Evolutionary conservation across 495 filamentous ascomycete genomes (phyloP).

Genomic region (Podospora australis): DNA sequence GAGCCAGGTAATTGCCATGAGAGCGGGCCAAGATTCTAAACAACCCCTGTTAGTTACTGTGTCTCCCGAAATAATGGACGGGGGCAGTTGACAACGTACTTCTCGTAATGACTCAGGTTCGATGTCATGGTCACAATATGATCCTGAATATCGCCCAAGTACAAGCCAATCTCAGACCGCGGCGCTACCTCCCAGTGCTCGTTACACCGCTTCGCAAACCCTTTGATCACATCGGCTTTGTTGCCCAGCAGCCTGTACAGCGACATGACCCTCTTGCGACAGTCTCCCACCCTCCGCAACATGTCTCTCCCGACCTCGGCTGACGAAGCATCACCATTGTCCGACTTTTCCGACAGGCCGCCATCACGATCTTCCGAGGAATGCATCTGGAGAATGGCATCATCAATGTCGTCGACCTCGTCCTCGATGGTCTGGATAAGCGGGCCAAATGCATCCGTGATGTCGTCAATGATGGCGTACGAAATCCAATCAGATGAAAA

Average conservation of each 20-base stretch:
- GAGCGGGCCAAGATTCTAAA: slow-evolving; percentile 79
- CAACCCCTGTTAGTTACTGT: slow-evolving; percentile 6
- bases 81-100: slow-evolving; percentile 47
- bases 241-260: slow-evolving; percentile 89
- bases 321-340: slow-evolving; percentile 33
- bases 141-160: slow-evolving; percentile 96
- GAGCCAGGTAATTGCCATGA: slow-evolving; percentile 91
- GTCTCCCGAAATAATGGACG: background rate
- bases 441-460: slow-evolving; percentile 90
- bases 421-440: slow-evolving; percentile 83
- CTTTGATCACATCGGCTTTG: slow-evolving; percentile 98
- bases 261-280: slow-evolving; percentile 91
- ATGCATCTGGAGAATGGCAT: slow-evolving; percentile 71
- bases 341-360: slow-evolving; percentile 35
- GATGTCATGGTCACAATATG: slow-evolving; percentile 98
- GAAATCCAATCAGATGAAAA: slow-evolving; percentile 96
- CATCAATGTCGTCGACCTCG: slow-evolving; percentile 86
- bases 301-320: slow-evolving; percentile 66
- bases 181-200: slow-evolving; percentile 97
- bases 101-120: slow-evolving; percentile 92
- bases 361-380: slow-evolving; percentile 35
- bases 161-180: slow-evolving; percentile 88
- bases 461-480: slow-evolving; percentile 96
- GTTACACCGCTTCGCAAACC: slow-evolving; percentile 97
- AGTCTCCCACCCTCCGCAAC: slow-evolving; percentile 84